A percentile compares a stretch with the other conserved stretches of the same genome.
These are phyloP conservation scores for Boletellus emodensis DNA, from an alignment of 768 basidiomycete species.

Conservation along the genomic window DNA sequence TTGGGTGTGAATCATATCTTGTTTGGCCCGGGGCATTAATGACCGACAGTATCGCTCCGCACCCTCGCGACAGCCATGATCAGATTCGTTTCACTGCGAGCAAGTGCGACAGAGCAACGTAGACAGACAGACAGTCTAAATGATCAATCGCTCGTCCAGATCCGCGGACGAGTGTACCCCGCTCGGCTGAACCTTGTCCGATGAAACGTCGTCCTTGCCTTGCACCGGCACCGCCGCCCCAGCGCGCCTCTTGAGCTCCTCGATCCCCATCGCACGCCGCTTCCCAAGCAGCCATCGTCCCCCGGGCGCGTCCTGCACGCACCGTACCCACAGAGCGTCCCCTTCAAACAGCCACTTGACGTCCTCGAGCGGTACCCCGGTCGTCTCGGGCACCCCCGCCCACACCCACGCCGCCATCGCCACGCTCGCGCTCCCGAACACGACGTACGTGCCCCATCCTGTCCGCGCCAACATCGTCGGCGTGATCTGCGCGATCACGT, in stretches of 20 bases:
- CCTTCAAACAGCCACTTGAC: slow-evolving; percentile 34
- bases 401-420: slow-evolving; percentile 33
- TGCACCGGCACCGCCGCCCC: too few species aligned
- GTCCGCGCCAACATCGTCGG: slow-evolving; percentile 33
- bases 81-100: too few species aligned
- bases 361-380: slow-evolving; percentile 37
- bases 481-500: slow-evolving; percentile 36
- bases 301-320: slow-evolving; percentile 32
- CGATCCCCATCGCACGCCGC: slow-evolving; percentile 23
- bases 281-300: slow-evolving; percentile 25
- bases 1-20: too few species aligned
- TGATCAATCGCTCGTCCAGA: not conserved
- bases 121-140: not conserved
- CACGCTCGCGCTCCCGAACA: slow-evolving; percentile 30
- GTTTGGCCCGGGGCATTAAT: too few species aligned
- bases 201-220: not conserved
- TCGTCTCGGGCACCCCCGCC: slow-evolving; percentile 40
- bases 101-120: too few species aligned
- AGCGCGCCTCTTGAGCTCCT: slow-evolving; percentile 19
- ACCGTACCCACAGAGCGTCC: slow-evolving; percentile 22
- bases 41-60: too few species aligned
- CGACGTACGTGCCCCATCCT: slow-evolving; percentile 29
- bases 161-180: too few species aligned
- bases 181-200: not conserved
- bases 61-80: too few species aligned